Evolutionary conservation across 1,139 yeast genomes (phyloP), one percentile per base, ranked within the genome.

Genomic region (Suhomyces taliae): DNA sequence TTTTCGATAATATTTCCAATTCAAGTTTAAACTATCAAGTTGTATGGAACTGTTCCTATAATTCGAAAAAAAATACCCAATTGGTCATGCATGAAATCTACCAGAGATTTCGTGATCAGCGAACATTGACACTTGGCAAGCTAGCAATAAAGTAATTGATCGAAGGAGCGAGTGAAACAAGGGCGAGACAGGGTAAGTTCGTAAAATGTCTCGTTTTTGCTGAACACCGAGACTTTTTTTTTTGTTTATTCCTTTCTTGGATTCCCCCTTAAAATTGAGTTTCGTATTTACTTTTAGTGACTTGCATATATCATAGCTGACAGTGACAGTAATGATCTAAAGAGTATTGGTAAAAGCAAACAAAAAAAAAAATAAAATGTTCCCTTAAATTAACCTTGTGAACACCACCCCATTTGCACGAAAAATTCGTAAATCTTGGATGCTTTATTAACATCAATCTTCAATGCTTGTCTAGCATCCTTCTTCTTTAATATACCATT

Each of bases 401-500:
- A 65, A 51, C 78, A 74, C 99, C 99, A 93, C 49, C 90, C 87
- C 78, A 91, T 96, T 51, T 84, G 84, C 51, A 87, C 90, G 66
- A 93, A 91, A 61, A 93, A 93, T 62, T 93, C 98, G 66, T 87
- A 91, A 44, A 93, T 87, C 62, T 86, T 83, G 27, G 90, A 84
- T 1, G 96, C 90, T 65, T 93, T 93, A 56, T 81, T 79, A 29
- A 90, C 87, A 61, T 95, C 99, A 49, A 93, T 85, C 60, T 90
- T 88, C 49, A 90, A 69, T 49, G 90, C 71, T 52, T 86, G 96
- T 56, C 91, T 78, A 8, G 96, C 95, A 39, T 87, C 86, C 60
- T 88, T 86, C 68, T 87, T 86, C 69, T 88, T 88, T 60, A 93
- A 67, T 6, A 79, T 69, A 8, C 98, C 98, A 40, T 95, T 95